These are phyloP conservation scores for Carex arenaria DNA, from an alignment of 202 grass and related monocot genomes.

Conservation along the genomic window DNA sequence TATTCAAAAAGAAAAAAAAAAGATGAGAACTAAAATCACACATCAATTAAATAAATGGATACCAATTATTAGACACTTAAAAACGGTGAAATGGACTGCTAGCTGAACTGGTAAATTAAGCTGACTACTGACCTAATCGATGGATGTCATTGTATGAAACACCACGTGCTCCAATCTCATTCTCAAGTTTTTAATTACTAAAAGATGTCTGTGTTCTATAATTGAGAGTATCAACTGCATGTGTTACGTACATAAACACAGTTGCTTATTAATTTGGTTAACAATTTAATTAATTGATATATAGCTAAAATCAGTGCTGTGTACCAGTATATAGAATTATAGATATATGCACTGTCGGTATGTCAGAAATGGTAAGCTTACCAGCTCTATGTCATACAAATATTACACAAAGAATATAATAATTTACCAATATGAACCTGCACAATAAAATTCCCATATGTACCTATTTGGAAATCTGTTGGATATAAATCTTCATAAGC, in stretches of 20 bases:
- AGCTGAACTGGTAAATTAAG: constrained; percentile 1
- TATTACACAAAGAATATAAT: not conserved
- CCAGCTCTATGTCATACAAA: not conserved
- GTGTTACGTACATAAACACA: not conserved
- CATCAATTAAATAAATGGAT: not conserved
- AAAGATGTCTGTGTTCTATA: not conserved
- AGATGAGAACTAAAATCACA: not conserved
- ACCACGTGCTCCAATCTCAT: not conserved
- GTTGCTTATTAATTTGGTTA: not conserved
- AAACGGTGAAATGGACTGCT: not conserved
- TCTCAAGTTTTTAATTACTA: not conserved
- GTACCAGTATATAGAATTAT: not conserved
- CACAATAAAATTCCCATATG: not conserved
- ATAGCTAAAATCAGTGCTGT: not conserved
- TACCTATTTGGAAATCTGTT: not conserved
- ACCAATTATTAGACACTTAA: not conserved
- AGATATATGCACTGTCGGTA: not conserved
- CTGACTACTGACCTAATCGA: constrained; percentile 15
- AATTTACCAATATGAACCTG: not conserved
- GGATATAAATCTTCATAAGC: not conserved
- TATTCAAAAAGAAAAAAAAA: not conserved
- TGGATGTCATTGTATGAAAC: not conserved
- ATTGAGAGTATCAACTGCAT: not conserved
- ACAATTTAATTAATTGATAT: not conserved
- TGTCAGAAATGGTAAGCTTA: not conserved